Percentiles rank a stretch among this genome's conserved stretches.
Evolutionary conservation across 176 grass and related monocot species (phyloP).

Genomic region (Carex cristatella): DNA sequence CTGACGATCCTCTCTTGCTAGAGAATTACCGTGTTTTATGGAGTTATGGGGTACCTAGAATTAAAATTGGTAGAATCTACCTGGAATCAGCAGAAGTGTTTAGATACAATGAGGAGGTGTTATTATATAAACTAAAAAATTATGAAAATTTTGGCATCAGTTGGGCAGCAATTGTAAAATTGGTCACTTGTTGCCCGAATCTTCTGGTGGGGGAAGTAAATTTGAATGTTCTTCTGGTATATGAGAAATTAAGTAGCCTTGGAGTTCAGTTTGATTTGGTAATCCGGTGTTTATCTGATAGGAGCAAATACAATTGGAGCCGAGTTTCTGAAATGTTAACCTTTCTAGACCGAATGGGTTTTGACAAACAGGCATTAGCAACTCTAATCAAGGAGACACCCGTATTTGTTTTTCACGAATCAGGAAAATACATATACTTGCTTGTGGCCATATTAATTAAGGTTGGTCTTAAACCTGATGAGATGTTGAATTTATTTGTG

Average conservation of each 20-base stretch:
- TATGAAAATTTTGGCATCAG: constrained; percentile 44
- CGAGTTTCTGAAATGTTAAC: constrained; percentile 40
- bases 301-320: constrained; percentile 40
- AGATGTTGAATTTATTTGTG: constrained; percentile 33
- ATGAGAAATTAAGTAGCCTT: constrained; percentile 37
- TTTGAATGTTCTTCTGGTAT: constrained; percentile 31
- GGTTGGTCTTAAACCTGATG: constrained; percentile 33
- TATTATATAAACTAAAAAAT: constrained; percentile 30
- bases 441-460: constrained; percentile 45
- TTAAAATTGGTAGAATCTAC: constrained; percentile 49
- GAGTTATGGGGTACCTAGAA: constrained; percentile 41
- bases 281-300: constrained; percentile 42
- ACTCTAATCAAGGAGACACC: constrained; percentile 46
- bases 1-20: constrained; percentile 35
- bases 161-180: constrained; percentile 35
- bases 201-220: constrained; percentile 38
- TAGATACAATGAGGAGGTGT: constrained; percentile 23
- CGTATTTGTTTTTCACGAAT: constrained; percentile 47
- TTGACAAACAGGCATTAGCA: constrained; percentile 26
- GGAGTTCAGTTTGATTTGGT: constrained; percentile 38
- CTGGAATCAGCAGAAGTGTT: constrained; percentile 45
- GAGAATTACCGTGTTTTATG: constrained; percentile 47
- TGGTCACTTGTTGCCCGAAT: constrained; percentile 42
- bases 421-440: constrained; percentile 46
- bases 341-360: constrained; percentile 39